Base-by-base conservation (phyloP, 2,329 filamentous ascomycete genomes). In the Alternaria longipes region DNA sequence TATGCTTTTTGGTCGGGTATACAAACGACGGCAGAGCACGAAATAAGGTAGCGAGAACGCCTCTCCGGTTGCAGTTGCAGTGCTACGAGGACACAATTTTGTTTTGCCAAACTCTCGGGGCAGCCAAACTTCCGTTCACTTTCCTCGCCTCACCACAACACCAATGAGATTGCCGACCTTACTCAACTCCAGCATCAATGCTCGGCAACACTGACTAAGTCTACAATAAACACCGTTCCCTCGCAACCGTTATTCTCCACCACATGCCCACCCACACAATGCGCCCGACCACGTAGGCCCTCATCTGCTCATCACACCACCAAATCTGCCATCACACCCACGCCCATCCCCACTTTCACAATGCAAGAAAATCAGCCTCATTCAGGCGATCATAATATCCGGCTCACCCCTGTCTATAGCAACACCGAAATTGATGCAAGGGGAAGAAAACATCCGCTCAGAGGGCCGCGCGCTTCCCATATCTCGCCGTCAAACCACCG, bases 131-230 rank as follows among this genome's bases (percentile, higher is more conserved):
- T 38, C 20, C 46, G 46, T 50, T 50, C 32, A 34, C 32, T 36
- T 38, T 24, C 20, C 14, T 38, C 14, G 46, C 14, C n/a, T 11
- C 46, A 26, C 22, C 30, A 24, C 46, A 50, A 18, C 46, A 24
- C 32, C 8, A 50, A 36, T 36, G 32, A 26, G 8, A 50, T 12
- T 9, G 18, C 14, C 11, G 16, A 34, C 20, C n/a, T 32, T 34
- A 50, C 46, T 50, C 46, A 50, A 30, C 2, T 14, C 24, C 20
- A 26, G 46, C 20, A 50, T 26, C 20, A 20, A 38, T 50, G 46
- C 46, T 50, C 32, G 46, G 46, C 46, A 24, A 50, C 26, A 32
- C 46, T 50, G 46, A 38, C 46, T n/a, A 36, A 50, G 46, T 50
- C 1, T 8, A 9, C 46, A 50, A 36, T n/a, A 50, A 26, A 50